Conservation (phyloP, 2,329 filamentous ascomycete genomes). For the Trichoderma sp. region DNA sequence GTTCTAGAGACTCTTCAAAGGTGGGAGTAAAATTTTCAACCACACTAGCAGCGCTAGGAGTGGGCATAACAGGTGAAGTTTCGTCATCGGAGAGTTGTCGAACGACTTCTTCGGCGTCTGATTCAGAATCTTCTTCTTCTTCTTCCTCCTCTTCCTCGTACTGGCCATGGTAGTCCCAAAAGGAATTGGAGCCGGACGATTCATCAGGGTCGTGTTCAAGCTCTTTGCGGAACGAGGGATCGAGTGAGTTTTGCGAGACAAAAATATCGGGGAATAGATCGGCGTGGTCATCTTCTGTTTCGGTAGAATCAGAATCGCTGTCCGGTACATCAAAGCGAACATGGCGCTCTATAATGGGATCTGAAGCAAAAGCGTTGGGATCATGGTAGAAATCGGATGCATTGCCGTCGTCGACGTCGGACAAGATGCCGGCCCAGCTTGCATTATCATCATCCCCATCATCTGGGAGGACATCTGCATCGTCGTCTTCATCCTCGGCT, state of each 20-base stretch:
- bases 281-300: constrained; percentile 59
- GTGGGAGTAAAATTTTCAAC: constrained; percentile 29
- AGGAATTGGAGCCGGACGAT: constrained; percentile 56
- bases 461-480: constrained; percentile 35
- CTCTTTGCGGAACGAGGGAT: constrained; percentile 69
- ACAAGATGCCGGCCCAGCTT: constrained; percentile 57
- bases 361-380: constrained; percentile 42
- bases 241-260: constrained; percentile 69
- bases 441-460: constrained; percentile 44
- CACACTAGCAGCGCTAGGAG: constrained; percentile 29
- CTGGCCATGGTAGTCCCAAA: constrained; percentile 61
- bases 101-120: constrained; percentile 43
- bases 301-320: constrained; percentile 66
- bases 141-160: constrained; percentile 32
- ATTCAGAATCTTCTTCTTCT: constrained; percentile 43
- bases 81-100: constrained; percentile 41
- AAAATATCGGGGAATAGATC: constrained; percentile 77
- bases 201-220: constrained; percentile 67
- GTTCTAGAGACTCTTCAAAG: constrained; percentile 40
- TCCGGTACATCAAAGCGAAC: constrained; percentile 72
- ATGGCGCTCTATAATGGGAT: constrained; percentile 53
- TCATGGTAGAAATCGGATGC: constrained; percentile 44
- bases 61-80: constrained; percentile 44
- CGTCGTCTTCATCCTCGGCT: constrained; percentile 40
- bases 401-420: constrained; percentile 44